Conservation (phyloP, 2,329 filamentous ascomycete genomes). For the Clonostachys solani region DNA sequence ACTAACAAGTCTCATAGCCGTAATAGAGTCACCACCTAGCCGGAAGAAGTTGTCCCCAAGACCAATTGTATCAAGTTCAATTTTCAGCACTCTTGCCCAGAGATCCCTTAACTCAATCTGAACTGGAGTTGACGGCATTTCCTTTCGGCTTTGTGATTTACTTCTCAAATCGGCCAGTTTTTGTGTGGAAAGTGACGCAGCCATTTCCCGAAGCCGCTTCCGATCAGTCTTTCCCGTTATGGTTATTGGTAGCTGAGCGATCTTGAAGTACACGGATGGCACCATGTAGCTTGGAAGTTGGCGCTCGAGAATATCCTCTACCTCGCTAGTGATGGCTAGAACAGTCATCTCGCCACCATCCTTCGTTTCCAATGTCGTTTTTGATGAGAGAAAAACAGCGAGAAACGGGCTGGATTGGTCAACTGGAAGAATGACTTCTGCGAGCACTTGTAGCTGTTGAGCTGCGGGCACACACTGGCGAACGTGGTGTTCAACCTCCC, state of each 20-base stretch:
- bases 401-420: neutral
- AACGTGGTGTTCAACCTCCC: constrained; percentile 60
- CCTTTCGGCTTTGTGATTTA: constrained; percentile 3
- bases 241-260: neutral
- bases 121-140: neutral
- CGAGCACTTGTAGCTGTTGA: neutral
- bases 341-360: neutral
- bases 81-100: constrained; percentile 3
- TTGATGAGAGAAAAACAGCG: neutral
- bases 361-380: neutral
- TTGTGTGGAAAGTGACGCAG: neutral
- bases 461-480: neutral
- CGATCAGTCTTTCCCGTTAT: constrained; percentile 1
- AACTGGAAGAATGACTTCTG: neutral
- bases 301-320: neutral
- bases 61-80: constrained; percentile 25
- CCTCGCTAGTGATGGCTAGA: neutral
- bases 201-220: neutral
- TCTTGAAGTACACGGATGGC: neutral
- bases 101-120: neutral
- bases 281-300: constrained; percentile 2
- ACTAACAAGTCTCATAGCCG: constrained; percentile 57
- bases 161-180: constrained; percentile 8
- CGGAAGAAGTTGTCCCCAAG: constrained; percentile 56
- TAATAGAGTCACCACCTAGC: constrained; percentile 55